Evolutionary conservation across 345 rosid genomes (phyloP).

Genomic region (Bruguiera parviflora): DNA sequence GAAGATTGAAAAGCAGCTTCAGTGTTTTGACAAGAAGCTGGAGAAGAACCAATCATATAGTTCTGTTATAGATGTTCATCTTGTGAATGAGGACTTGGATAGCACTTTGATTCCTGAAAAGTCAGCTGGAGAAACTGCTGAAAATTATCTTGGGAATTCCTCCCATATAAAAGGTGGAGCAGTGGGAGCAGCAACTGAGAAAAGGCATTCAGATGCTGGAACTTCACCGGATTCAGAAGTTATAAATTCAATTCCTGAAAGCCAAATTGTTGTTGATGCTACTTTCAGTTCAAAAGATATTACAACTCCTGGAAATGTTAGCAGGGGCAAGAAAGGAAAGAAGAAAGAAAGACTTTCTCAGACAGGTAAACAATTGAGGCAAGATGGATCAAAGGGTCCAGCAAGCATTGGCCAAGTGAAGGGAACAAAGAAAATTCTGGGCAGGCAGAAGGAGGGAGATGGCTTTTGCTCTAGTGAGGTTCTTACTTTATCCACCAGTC

Average conservation of each 20-base stretch:
- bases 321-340: constrained; percentile 37
- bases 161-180: constrained; percentile 36
- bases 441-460: constrained; percentile 28
- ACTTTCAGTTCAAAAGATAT: constrained; percentile 35
- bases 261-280: constrained; percentile 32
- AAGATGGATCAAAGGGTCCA: constrained; percentile 29
- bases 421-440: constrained; percentile 38
- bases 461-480: constrained; percentile 22
- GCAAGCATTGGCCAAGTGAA: constrained; percentile 34
- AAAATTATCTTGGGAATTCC: constrained; percentile 28
- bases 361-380: constrained; percentile 25
- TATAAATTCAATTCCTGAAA: constrained; percentile 64
- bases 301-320: constrained; percentile 28
- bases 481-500: constrained; percentile 21
- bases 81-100: constrained; percentile 32
- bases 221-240: constrained; percentile 99
- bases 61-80: constrained; percentile 26
- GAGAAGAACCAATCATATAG: constrained; percentile 28
- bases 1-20: constrained; percentile 26
- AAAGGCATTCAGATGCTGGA: constrained; percentile 56
- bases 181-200: constrained; percentile 38
- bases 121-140: constrained; percentile 41
- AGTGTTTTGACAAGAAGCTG: constrained; percentile 23
- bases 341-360: constrained; percentile 42
- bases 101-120: constrained; percentile 32